Conservation (phyloP, 2,329 filamentous ascomycete genomes). For the Thermoascus crustaceus region DNA sequence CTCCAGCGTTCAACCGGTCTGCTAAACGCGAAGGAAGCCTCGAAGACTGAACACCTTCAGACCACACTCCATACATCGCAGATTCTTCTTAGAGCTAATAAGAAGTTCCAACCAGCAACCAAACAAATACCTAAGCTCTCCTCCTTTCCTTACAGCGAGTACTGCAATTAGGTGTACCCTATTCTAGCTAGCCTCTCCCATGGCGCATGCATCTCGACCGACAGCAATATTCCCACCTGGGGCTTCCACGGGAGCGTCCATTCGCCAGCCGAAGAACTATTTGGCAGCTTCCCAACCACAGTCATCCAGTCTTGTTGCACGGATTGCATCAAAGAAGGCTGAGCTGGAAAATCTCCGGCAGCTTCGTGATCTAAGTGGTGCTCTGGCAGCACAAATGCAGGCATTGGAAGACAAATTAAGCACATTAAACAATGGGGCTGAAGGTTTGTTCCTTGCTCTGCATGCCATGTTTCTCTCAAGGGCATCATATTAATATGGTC, state of each 20-base stretch:
- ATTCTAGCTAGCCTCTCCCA: no score
- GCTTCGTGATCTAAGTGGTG: constrained; percentile 52
- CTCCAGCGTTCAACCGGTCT: no score
- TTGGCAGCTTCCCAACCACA: constrained; percentile 35
- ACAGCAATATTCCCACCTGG: constrained; percentile 24
- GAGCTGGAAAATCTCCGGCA: constrained; percentile 56
- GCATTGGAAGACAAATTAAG: constrained; percentile 52
- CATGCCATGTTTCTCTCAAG: constrained; percentile 2
- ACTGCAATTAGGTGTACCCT: no score
- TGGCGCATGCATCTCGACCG: constrained; percentile 31
- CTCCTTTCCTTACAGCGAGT: no score
- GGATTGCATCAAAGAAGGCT: constrained; percentile 55
- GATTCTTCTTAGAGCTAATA: no score
- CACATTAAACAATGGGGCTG: constrained; percentile 54
- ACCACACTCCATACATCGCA: no score
- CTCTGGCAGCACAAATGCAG: constrained; percentile 57
- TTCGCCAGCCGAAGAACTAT: constrained; percentile 24
- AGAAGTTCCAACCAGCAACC: no score
- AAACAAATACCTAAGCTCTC: no score
- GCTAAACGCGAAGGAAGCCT: no score
- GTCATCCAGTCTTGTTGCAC: constrained; percentile 50
- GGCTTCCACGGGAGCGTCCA: constrained; percentile 16
- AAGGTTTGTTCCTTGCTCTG: constrained; percentile 36
- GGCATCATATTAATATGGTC: constrained; percentile 6
- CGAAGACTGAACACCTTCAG: no score